Evolutionary conservation across 257 asterid genomes (phyloP), one percentile per base, ranked within the genome.

Genomic region (Fraxinus americana): DNA sequence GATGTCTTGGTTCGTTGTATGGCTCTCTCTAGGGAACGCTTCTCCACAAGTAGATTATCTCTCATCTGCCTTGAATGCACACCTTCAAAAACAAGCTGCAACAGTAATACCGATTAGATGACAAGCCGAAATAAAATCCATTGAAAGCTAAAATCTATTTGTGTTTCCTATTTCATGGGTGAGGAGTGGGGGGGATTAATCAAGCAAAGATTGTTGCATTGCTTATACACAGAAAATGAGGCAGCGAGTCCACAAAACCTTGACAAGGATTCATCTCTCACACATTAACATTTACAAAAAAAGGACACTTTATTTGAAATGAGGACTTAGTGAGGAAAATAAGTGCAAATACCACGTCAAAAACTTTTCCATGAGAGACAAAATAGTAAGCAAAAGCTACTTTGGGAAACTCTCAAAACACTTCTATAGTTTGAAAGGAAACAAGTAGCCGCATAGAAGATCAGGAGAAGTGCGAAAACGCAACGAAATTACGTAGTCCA

Each of bases 11-110:
- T 88, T 80, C 87, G 94, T 59, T 86, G 94, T 74, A 91, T 88
- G 41, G 87, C 78, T 80, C 87, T 89, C 88, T 88, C 97, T 78
- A 83, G 61, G 79, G 82, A 82, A 70, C 80, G 91, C 74, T 90
- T 92, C 85, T 93, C 97, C 97, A 83, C 74, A 39, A 82, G 87
- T 76, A 92, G 86, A 77, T 85, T 75, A 75, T 87, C 90, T 73
- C 81, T 92, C 75, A 68, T 81, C 81, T 96, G 98, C 81, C 89
- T 92, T 78, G 97, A 90, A 70, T 70, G 87, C 54, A 90, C 85
- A 72, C 98, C 97, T 85, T 91, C 98, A 79, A 96, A 85, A 84
- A 90, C 96, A 88, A 96, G 98, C 99, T 96, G 92, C 77, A 80
- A 80, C 72, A 79, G 68, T 69, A 81, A 78, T 43, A 74, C 68